Base-by-base conservation (phyloP, 352 stramenopile genomes). In the Thalassiosira mediterranea region DNA sequence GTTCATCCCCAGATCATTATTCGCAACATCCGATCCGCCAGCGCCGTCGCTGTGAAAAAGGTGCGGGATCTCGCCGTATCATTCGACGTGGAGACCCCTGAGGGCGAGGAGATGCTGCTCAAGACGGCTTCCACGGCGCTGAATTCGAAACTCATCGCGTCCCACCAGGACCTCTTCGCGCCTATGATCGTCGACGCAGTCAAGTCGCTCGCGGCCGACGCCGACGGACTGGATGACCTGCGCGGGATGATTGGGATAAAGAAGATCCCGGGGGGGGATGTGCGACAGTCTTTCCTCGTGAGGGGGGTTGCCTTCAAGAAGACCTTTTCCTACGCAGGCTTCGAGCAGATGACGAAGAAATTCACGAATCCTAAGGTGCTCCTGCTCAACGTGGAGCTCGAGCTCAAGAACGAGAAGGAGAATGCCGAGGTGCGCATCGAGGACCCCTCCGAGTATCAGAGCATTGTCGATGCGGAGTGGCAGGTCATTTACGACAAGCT, bases 1-100 rank as follows among this genome's bases (percentile, higher is more conserved):
- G 97, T 99, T 53, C 97, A 99, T 89, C 97, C 97, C 58, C 99
- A 98, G 61, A 97, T 96, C 31, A 97, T 99, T 72, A 99, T 99
- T 65, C 90, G 94, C 25, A 96, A 97, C 31, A 98, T 99, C 79
- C 94, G 96, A 51, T 70, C 98, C 11, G 97, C 97, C 2, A 95
- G 98, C 73, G 95, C 96, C 28, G 94, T 99, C 77, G 95, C 96
- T 29, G 96, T 99, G 32, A 95, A 98, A 81, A 98, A 98, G 83
- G 98, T 99, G 63, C 97, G 97, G 84, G 74, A 88, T 5, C 58
- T 95, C 8, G 79, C 81, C 4, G 81, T 95, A 21, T 58, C 80
- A 21, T 87, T 86, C 37, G 79, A 95, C 52, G 68, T 72, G 1
- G 58, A 72, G 46, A 80, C 70, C 4, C 37, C 57, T 4, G 44